Base-by-base conservation (phyloP, 73 alveolate genomes). In the Breviolum minutum region DNA sequence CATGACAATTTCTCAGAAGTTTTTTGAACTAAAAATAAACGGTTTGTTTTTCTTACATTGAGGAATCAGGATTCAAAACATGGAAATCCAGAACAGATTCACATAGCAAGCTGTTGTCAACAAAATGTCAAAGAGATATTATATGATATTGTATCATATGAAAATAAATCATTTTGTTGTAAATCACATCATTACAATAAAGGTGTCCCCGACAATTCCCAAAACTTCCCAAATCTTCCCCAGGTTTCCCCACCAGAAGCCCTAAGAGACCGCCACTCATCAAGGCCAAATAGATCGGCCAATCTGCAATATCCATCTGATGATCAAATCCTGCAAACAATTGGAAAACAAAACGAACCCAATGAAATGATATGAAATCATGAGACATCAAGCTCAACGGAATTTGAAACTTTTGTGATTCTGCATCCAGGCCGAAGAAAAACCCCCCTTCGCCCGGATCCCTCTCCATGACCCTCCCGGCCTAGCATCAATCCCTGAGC, bases 201-300 rank as follows among this genome's bases (percentile, higher is more conserved):
- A 40, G 54, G 54, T 40, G 54, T 40, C 54, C 54, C 5, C 54
- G 3, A 3, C 54, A 40, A 40, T 3, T 66, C 16, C 87, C 62
- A 12, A 9, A 77, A 14, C 87, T 22, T 13, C 14, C 64, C 64
- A 24, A 12, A 8, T 66, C 74, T 11, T 17, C 87, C 0, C 62
- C 63, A 29, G 90, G 69, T 14, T 19, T 48, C 62, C 92, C 76
- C 11, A 24, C 98, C 81, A 74, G 90, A 30, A 92, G 27, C 5
- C 98, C 98, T 16, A 76, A 17, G 8, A 92, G 48, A 27, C 98
- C 98, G 32, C 98, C 98, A 20, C 24, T 11, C 82, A 92, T 92
- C 70, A 92, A 68, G 81, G 98, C 76, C 64, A 92, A 26, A 92
- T 92, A 92, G 40, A 76, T 73, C 22, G 98, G 98, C 98, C 98